phyloP scores from a whole-genome alignment of 2,329 filamentous ascomycete species.

The Simplicillium aogashimaense region DNA sequence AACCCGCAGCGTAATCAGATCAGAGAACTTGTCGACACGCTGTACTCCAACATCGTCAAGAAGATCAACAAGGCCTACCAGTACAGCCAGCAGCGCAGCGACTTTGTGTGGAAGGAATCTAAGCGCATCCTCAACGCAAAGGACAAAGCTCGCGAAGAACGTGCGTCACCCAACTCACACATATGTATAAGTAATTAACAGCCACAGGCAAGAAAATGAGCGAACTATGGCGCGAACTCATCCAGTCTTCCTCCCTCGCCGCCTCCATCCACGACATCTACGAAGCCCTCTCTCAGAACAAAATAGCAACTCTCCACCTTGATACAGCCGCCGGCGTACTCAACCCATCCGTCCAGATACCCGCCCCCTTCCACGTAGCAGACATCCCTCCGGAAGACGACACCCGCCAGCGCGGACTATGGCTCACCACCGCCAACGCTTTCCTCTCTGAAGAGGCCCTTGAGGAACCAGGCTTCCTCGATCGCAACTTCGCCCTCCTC shows the following conservation, averaged over 20 bases:
- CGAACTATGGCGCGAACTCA: conserved; percentile 59
- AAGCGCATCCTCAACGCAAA: conserved; percentile 74
- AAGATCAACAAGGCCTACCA: conserved; percentile 89
- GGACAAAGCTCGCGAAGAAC: conserved; percentile 66
- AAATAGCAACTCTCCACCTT: conserved; percentile 75
- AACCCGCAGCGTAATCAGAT: conserved; percentile 71
- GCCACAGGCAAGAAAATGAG: conserved; percentile 47
- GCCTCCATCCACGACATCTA: conserved; percentile 76
- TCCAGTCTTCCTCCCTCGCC: conserved; percentile 67
- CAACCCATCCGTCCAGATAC: conserved; percentile 55
- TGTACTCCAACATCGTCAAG: conserved; percentile 83
- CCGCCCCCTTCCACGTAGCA: conserved; percentile 57
- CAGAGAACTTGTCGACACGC: conserved; percentile 59
- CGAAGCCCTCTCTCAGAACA: conserved; percentile 70
- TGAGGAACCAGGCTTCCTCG: conserved; percentile 58
- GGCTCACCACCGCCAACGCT: conserved; percentile 79
- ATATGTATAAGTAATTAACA: neutral
- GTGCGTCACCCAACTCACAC: conserved; percentile 25
- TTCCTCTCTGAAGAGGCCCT: conserved; percentile 58
- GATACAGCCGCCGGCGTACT: conserved; percentile 50
- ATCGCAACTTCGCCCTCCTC: conserved; percentile 79
- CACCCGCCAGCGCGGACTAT: conserved; percentile 57
- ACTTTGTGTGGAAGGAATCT: conserved; percentile 87
- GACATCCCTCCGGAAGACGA: conserved; percentile 63
- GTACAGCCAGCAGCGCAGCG: conserved; percentile 80